Evolutionary conservation across 495 filamentous ascomycete species (phyloP).

Genomic region (Cercophora sp.): DNA sequence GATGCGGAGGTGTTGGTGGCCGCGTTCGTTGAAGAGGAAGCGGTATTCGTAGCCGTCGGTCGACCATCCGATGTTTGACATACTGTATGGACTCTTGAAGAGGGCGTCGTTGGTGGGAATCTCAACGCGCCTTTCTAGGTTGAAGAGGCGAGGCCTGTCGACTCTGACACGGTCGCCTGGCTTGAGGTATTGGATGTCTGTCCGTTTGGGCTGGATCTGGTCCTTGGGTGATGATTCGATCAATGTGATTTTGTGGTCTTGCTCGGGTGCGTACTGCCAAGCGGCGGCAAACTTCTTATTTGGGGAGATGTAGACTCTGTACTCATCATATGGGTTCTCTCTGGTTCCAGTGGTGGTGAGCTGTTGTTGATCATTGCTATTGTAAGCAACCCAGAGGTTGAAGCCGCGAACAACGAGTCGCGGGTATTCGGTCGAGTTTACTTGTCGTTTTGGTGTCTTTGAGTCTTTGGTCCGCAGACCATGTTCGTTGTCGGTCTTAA

Average conservation of each 20-base stretch:
- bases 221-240: slow-evolving; percentile 18
- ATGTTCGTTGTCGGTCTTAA: no score
- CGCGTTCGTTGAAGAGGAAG: slow-evolving; percentile 21
- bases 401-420: background rate
- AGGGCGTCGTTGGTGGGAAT: slow-evolving; percentile 14
- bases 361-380: background rate
- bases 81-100: slow-evolving; percentile 16
- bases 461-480: no score
- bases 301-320: background rate
- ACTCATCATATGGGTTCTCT: background rate
- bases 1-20: slow-evolving; percentile 18
- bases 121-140: slow-evolving; percentile 12
- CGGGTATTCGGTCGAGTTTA: background rate
- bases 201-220: slow-evolving; percentile 18
- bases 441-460: background rate
- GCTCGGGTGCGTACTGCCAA: slow-evolving; percentile 21
- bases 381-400: background rate
- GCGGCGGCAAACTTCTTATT: slow-evolving; percentile 8
- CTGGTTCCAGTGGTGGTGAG: background rate
- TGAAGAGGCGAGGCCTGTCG: slow-evolving; percentile 20
- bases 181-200: slow-evolving; percentile 16
- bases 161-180: slow-evolving; percentile 16
- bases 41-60: slow-evolving; percentile 18
- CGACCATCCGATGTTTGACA: slow-evolving; percentile 18
- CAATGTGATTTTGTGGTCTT: slow-evolving; percentile 12